Base-by-base conservation (phyloP, 2,329 filamentous ascomycete genomes). In the Fusarium siculi region DNA sequence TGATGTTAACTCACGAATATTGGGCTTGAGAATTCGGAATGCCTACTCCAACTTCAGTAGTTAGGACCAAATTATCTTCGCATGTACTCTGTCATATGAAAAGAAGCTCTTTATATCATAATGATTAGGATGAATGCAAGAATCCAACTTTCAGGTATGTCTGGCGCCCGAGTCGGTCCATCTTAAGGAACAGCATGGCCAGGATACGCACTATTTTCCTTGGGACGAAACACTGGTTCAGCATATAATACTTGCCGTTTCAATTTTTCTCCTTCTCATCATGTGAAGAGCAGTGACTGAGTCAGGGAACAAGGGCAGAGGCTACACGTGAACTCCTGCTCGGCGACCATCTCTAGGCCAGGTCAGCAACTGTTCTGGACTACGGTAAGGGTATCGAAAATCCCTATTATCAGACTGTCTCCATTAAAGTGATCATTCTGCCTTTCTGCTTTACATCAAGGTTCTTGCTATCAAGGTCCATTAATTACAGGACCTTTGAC, bases 401-500 rank as follows among this genome's bases (percentile, higher is more conserved):
- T 18, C 15, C 32, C 18, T 36, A 18, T 16, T 28, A 25, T 28
- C 30, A 21, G 32, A 15, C 23, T n/a, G n/a, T 55, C 40, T 65
- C 23, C 37, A 36, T 40, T 36, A 15, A 25, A 56, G 34, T 39
- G 28, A 18, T 34, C 30, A 32, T 46, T 42, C 40, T 56, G 60
- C 30, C 40, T 14, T 46, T 66, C 23, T 15, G 34, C 18, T 37
- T 44, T 34, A 15, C 25, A 47, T 59, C 63, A 66, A 43, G 61
- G 50, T 59, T 28, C 39, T 46, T 40, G 32, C 64, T 39, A 39
- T 66, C 25, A 44, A 59, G 44, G 47, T 42, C 63, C 42, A 36
- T 49, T 30, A 32, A 52, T 23, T 15, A 52, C 50, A 52, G 39
- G 46, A 21, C 42, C 43, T 25, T 36, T 42, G 44, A 36, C 63